Evolutionary conservation across 805 yeast genomes (phyloP), one percentile per base, ranked within the genome.

Genomic region (Starmerella vaccinii): DNA sequence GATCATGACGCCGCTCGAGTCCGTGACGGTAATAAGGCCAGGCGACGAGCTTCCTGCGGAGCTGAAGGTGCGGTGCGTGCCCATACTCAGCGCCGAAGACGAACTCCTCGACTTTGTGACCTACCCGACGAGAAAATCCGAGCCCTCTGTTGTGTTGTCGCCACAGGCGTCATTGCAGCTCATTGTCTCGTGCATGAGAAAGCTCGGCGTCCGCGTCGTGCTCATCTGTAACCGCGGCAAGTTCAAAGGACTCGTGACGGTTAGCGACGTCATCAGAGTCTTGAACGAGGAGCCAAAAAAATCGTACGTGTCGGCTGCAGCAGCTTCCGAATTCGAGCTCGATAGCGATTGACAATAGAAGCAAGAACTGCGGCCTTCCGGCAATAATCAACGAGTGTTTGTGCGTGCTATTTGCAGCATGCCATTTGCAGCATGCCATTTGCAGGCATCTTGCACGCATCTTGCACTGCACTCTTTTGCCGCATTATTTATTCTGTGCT

Each of bases 121-220:
- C 7, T 39, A 50, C 3, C 33, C 40, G 23, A 19, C 52, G 9
- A 57, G 56, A 12, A 43, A 47, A 13, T 19, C 53, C 4, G 60
- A 57, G 46, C 59, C 59, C 16, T 46, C 41, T 1, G 10, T 57
- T 2, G 52, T 50, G 12, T 30, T 57, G 29, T n/a, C 48, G n/a
- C 55, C 57, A 5, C 16, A 47, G 10, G 49, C 59, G n/a, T 35
- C 59, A 3, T 34, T 57, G 19, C 38, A 22, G 6, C 49, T 53
- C 13, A 40, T 56, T 1, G 40, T 49, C 5, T 24, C 49, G n/a
- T 15, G 53, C 15, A 50, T 57, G 44, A 21, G 41, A 8, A 46
- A 56, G 26, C 33, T 56, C n/a, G 59, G 59, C 15, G 38, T 57
- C n/a, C 51, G 59, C 26, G 51, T 49, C n/a, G 51, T 57, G 5